These are phyloP conservation scores for Circinella umbellata DNA, from an alignment of 371 early-diverging fungal genomes.

Conservation along the genomic window DNA sequence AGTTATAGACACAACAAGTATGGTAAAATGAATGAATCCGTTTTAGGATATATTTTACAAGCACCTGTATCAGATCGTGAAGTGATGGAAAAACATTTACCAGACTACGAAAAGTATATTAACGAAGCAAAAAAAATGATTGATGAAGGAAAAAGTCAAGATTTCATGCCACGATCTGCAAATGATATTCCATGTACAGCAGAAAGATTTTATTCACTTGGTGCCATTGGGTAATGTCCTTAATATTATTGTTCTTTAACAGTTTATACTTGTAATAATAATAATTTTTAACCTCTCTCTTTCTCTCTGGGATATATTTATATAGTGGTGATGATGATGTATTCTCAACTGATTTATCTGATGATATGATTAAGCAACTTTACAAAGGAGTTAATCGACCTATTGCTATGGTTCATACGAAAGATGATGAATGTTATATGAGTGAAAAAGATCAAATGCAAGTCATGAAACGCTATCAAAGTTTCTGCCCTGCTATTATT, in stretches of 20 bases:
- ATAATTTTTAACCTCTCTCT: no score
- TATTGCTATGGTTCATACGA: conserved; percentile 46
- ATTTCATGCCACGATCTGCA: conserved; percentile 43
- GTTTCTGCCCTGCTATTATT: conserved; percentile 42
- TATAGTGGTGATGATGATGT: conserved; percentile 63
- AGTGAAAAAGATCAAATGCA: conserved; percentile 25
- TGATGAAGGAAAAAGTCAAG: conserved; percentile 41
- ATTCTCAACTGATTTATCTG: conserved; percentile 58
- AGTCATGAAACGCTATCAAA: conserved; percentile 34
- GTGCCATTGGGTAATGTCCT: conserved; percentile 38
- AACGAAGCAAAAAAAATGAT: conserved; percentile 38
- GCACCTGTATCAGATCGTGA: conserved; percentile 63
- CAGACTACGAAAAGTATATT: conserved; percentile 32
- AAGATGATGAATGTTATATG: conserved; percentile 52
- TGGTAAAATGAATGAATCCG: conserved; percentile 31
- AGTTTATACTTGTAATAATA: no score
- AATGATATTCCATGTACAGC: conserved; percentile 48
- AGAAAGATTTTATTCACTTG: conserved; percentile 51
- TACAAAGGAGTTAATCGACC: conserved; percentile 45
- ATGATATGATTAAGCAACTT: conserved; percentile 35
- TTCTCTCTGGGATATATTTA: no score
- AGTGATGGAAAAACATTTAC: conserved; percentile 28
- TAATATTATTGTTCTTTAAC: no score
- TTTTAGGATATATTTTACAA: conserved; percentile 53
- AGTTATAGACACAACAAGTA: conserved; percentile 50